Evolutionary conservation across 257 asterid genomes (phyloP).

Genomic region (Solanum sejunctum): DNA sequence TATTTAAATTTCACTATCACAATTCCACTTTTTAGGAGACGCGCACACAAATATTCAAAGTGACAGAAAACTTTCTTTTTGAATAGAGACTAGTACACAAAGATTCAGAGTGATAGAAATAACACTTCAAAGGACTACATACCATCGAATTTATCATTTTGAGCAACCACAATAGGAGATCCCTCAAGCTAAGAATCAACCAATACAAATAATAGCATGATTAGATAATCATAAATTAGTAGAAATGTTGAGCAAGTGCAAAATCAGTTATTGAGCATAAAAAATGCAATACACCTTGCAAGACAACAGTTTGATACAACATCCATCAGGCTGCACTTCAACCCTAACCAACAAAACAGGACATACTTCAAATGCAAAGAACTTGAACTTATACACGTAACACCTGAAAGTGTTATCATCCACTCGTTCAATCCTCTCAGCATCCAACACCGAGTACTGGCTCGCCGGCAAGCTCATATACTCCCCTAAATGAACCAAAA

Average conservation of each 20-base stretch:
- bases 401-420: constrained; percentile 84
- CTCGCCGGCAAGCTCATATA: constrained; percentile 98
- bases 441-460: constrained; percentile 96
- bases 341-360: constrained; percentile 93
- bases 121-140: background rate
- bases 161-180: constrained; percentile 75
- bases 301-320: constrained; percentile 85
- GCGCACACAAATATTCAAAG: background rate
- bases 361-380: constrained; percentile 79
- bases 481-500: constrained; percentile 35
- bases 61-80: background rate
- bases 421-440: constrained; percentile 90
- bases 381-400: constrained; percentile 71
- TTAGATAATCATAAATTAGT: background rate
- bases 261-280: background rate
- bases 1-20: background rate
- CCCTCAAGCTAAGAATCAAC: constrained; percentile 67
- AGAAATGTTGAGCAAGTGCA: background rate
- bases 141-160: constrained; percentile 90
- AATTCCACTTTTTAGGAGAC: background rate
- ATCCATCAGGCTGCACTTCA: constrained; percentile 84
- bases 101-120: background rate
- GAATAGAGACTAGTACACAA: background rate
- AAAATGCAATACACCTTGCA: constrained; percentile 44
- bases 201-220: background rate